Base-by-base conservation (phyloP, 2,329 filamentous ascomycete species). In the Fusarium nematophilum region DNA sequence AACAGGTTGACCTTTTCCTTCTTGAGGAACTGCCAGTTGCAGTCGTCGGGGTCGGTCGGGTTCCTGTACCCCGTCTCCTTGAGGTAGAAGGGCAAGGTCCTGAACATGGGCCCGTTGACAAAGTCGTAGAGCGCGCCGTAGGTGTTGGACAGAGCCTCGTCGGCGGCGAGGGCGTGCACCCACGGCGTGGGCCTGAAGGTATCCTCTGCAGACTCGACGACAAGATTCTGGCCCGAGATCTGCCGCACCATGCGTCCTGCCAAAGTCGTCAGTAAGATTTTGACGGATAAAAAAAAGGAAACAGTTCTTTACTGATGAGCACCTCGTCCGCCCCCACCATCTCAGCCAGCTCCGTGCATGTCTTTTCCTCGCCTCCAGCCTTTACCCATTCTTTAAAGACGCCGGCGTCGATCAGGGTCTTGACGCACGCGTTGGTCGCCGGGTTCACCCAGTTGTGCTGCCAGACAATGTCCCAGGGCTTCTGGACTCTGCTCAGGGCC, bases 401-500 rank as follows among this genome's bases (percentile, higher is more conserved):
- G 14, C 73, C 74, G 11, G 69, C 70, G 52, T 77, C 73, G 39
- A 77, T 75, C 23, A 78, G 66, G 2, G 73, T 75, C 49, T 75
- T 77, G 53, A 71, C 62, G n/a, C 70, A 69, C 3, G 70, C 71
- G 34, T 71, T 70, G n/a, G 72, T 76, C 0, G 68, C 66, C 2
- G 57, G 56, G 26, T 69, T 73, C 6, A 72, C 70, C 71, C 75
- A 75, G 25, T 67, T 70, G 21, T 78, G 75, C 14, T 76, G 72
- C 72, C 75, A 77, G 3, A 72, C 72, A 8, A 73, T 71, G 43
- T 78, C 75, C 73, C 75, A 78, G 0, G 75, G 76, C 18, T 69
- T 72, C 52, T 76, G 73, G 1, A 75, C 67, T 36, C 57, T 70
- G n/a, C 69, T 52, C 0, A 75, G 59, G 1, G 72, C 63, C n/a